Base-by-base conservation (phyloP, 2,329 filamentous ascomycete species). In the Paecilomyces variotii region DNA sequence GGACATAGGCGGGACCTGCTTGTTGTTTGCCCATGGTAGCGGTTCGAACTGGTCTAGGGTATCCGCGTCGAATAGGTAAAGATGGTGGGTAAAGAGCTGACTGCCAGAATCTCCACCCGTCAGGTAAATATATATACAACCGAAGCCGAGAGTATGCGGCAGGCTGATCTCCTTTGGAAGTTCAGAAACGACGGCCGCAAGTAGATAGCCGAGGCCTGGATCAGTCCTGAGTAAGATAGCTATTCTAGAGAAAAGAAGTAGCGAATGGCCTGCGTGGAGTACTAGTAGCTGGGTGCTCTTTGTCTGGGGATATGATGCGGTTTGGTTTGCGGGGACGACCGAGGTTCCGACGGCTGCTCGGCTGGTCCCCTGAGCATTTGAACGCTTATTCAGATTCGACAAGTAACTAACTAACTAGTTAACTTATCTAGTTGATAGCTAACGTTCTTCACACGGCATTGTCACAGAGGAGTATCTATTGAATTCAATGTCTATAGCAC, bases 1-100 rank as follows among this genome's bases (percentile, higher is more conserved):
- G 86, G 72, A 97, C 90, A 81, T 97, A 97, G 81, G 82, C 82
- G 66, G 82, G 82, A 62, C 79, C 76, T 57, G 72, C 70, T 69
- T 74, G 65, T 65, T 82, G 81, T 65, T 79, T 78, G 63, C 74
- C 77, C 81, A 84, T 83, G 61, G 56, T 79, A 69, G 53, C 53
- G 51, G 34, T 53, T 60, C 53, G 52, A 61, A 80, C 80, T 60
- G 81, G 80, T 26, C 4, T 32, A 1, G 2, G 19, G 4, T 25
- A 52, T 52, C 4, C 35, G 35, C n/a, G 6, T 45, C 4, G 39
- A 45, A 14, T 24, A 32, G 30, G 7, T 19, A 5, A 45, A 7
- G n/a, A 45, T n/a, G 12, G 7, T 45, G 39, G 3, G 39, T 39
- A 19, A 45, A 45, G 39, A 45, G 19, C 14, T 45, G 6, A 7